Evolutionary conservation across 2,329 filamentous ascomycete species (phyloP).

Genomic region (Calonectria leucothoes): DNA sequence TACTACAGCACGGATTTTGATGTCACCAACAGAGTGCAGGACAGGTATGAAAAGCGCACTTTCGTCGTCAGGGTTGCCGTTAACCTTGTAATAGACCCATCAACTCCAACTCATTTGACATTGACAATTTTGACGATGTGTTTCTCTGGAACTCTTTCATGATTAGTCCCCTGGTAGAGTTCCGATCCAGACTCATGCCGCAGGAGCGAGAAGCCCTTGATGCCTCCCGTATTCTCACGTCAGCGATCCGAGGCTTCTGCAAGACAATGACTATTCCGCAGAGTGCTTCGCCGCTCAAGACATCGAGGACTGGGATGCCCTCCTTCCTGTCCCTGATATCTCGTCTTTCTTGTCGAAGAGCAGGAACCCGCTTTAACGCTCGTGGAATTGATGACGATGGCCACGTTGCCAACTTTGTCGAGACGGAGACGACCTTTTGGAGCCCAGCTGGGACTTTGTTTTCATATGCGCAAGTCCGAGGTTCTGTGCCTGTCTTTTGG

Average conservation of each 20-base stretch:
- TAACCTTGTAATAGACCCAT: slow-evolving; percentile 65
- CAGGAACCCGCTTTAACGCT: slow-evolving; percentile 96
- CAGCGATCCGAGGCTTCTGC: slow-evolving; percentile 93
- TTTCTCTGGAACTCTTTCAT: slow-evolving; percentile 99
- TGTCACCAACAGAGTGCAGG: slow-evolving; percentile 90
- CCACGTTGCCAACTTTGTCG: slow-evolving; percentile 98
- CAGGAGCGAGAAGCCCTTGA: slow-evolving; percentile 85
- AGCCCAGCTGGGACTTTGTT: slow-evolving; percentile 82
- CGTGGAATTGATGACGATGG: slow-evolving; percentile 97
- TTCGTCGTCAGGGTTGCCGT: background rate
- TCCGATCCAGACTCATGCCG: slow-evolving; percentile 82
- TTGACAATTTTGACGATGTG: slow-evolving; percentile 91
- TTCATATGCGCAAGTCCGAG: slow-evolving; percentile 92
- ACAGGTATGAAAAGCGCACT: slow-evolving; percentile 66
- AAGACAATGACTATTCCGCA: slow-evolving; percentile 87
- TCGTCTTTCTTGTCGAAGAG: slow-evolving; percentile 87
- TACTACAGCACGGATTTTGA: slow-evolving; percentile 99
- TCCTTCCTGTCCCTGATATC: slow-evolving; percentile 92
- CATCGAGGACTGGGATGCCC: slow-evolving; percentile 76
- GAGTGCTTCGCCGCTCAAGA: slow-evolving; percentile 76
- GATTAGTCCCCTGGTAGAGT: slow-evolving; percentile 92
- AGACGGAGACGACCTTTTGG: slow-evolving; percentile 95
- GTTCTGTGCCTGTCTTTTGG: slow-evolving; percentile 97
- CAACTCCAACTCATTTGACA: slow-evolving; percentile 83
- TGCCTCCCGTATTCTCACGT: slow-evolving; percentile 87